Base-by-base conservation (phyloP, 2,329 filamentous ascomycete genomes). In the Pleurostoma richardsiae region DNA sequence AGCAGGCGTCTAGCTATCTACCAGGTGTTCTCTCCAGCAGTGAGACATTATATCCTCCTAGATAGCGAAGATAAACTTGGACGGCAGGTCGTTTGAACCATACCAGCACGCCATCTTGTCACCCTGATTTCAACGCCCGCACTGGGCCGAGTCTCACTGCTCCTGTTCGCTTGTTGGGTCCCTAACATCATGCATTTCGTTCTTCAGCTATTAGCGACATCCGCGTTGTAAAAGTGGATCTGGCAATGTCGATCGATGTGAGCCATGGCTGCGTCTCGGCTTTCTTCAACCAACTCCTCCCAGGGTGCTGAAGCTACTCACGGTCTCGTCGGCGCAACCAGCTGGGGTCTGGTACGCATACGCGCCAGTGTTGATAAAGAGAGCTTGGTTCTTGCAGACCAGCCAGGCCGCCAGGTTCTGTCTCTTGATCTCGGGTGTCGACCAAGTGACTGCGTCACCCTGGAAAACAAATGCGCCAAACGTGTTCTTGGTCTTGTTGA, bases 351-450 rank as follows among this genome's bases (percentile, higher is more conserved):
- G 64, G 56, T 82, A 83, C 29, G 64, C 63, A 56, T 82, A 83
- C 10, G 75, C 76, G 1, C 80, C 79, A 46, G 81, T 69, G 55
- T 83, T 83, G 55, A 82, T 71, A 55, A 76, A 82, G 51, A 83
- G 52, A 41, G 56, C 59, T 61, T 78, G 72, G 5, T 67, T 65
- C 41, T 63, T 65, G 51, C 78, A 83, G 44, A 83, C 79, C 52
- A 80, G 71, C 77, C 79, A 83, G 1, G 80, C 79, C 26, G 72
- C 74, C 40, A 70, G 56, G 56, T 83, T 83, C 43, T 77, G 78
- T 33, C 79, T 60, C 42, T 64, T 62, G 31, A 82, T 61, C 28
- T 68, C 70, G 2, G 69, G 57, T 10, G 66, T 68, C 45, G 61
- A 69, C 80, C 79, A 83, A 8, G 73, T 75, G 31, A 82, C 57